Conservation (phyloP, 352 stramenopile species). For the Thraustochytrium sp. region DNA sequence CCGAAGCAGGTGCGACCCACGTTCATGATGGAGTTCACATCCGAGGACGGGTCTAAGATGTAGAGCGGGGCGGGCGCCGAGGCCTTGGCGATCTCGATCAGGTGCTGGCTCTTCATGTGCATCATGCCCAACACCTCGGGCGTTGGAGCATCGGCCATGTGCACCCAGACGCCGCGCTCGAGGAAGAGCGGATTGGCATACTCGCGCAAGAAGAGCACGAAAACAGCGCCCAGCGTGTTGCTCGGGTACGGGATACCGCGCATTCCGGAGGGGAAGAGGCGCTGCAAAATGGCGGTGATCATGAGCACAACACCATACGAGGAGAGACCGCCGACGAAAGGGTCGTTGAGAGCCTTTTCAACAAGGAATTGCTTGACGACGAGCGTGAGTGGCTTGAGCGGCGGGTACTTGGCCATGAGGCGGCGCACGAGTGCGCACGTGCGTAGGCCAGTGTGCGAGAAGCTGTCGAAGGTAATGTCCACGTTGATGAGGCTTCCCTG, state of each 20-base stretch:
- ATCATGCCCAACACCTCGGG: conserved; percentile 46
- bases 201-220: not conserved
- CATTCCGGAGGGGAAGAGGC: conserved; percentile 44
- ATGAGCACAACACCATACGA: conserved; percentile 77
- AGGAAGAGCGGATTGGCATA: not conserved
- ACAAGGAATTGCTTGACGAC: conserved; percentile 75
- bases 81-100: conserved; percentile 6
- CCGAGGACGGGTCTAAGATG: conserved; percentile 54
- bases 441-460: conserved; percentile 69
- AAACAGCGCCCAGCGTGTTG: not conserved
- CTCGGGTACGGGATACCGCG: not conserved
- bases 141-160: not conserved
- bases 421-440: conserved; percentile 70
- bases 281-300: conserved; percentile 69
- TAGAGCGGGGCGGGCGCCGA: conserved; percentile 50
- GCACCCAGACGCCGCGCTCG: conserved; percentile 20
- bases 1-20: conserved; percentile 51
- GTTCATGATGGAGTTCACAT: conserved; percentile 50
- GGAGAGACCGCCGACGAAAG: conserved; percentile 75
- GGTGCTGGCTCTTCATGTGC: conserved; percentile 48
- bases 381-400: conserved; percentile 69
- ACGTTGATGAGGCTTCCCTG: conserved; percentile 60
- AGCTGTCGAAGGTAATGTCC: conserved; percentile 78
- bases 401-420: conserved; percentile 62
- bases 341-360: conserved; percentile 76